Base-by-base conservation (phyloP, 768 basidiomycete species). In the Agrocybe praecox region DNA sequence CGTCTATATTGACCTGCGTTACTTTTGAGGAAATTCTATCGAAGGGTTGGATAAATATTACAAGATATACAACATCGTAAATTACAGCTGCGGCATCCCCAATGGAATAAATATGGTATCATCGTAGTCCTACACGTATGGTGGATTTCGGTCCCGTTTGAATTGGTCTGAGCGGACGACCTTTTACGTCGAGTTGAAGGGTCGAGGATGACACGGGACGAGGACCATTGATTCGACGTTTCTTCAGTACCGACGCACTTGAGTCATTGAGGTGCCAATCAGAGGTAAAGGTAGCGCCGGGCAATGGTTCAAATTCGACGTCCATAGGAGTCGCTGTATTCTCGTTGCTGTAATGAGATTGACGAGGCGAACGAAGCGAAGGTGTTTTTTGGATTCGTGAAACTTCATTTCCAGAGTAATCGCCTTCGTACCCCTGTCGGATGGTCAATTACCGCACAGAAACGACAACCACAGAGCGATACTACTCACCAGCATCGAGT, bases 231-330 rank as follows among this genome's bases (percentile, higher is more conserved):
- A 62, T 65, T 19, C 62, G 36, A 19, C 53, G 56, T 58, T 72
- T 70, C 53, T 65, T 67, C 55, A 67, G 54, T 42, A 61, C 52
- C n/a, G 59, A 51, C 22, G 46, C 53, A 12, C 55, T 59, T 24
- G 60, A 52, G 15, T 51, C 52, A 9, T 59, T 53, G 22, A 74
- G 42, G 44, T 72, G 68, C 77, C 76, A 76, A 40, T 71, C 69
- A 6, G 74, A 76, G 19, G 63, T 65, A 56, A 79, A 80, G 2
- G 68, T 71, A 19, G 76, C 72, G 9, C 65, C 65, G 21, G 78
- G 75, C 69, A 80, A 73, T 22, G 71, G 76, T 43, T 75, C 73
- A 40, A 75, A 75, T 44, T 69, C 67, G n/a, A 70, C 65, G n/a
- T 53, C 47, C 9, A 49, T 18, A 17, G 64, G 61, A 6, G 61